These are phyloP conservation scores for Nothophaeocryptopus gaeumannii DNA, from an alignment of 2,329 filamentous ascomycete genomes.

Conservation along the genomic window DNA sequence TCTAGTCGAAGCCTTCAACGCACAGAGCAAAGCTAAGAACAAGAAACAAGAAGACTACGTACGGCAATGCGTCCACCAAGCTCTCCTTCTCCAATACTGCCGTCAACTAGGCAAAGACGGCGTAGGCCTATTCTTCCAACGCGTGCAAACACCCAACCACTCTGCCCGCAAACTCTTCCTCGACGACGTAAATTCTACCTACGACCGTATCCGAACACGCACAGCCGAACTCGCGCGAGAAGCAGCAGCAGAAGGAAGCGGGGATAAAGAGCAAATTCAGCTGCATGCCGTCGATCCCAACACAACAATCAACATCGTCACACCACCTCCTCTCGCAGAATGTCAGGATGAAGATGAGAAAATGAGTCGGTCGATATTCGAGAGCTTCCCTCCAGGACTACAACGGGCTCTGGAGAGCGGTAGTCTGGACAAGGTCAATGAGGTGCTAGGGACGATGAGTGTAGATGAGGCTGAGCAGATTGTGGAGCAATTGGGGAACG, in stretches of 20 bases:
- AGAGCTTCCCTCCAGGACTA: slow-evolving; percentile 77
- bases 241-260: slow-evolving; percentile 51
- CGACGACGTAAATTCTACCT: slow-evolving; percentile 89
- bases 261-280: slow-evolving; percentile 91
- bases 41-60: slow-evolving; percentile 58
- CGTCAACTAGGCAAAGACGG: slow-evolving; percentile 83
- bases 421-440: slow-evolving; percentile 83
- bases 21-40: slow-evolving; percentile 67
- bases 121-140: slow-evolving; percentile 90
- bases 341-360: slow-evolving; percentile 61
- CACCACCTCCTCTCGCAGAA: slow-evolving; percentile 72
- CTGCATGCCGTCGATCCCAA: slow-evolving; percentile 86
- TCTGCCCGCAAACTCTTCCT: slow-evolving; percentile 87
- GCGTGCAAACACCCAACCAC: slow-evolving; percentile 84
- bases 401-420: slow-evolving; percentile 81
- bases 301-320: slow-evolving; percentile 86
- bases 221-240: slow-evolving; percentile 69
- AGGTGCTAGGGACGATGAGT: slow-evolving; percentile 82
- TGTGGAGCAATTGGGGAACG: slow-evolving; percentile 75
- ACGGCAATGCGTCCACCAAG: slow-evolving; percentile 88
- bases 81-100: slow-evolving; percentile 90
- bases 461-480: slow-evolving; percentile 84
- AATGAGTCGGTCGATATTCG: slow-evolving; percentile 71
- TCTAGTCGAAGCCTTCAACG: slow-evolving; percentile 87
- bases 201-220: slow-evolving; percentile 73